Percentiles rank a stretch among this genome's conserved stretches.
These are phyloP conservation scores for Colletotrichum coccodes DNA, from an alignment of 2,329 filamentous ascomycete genomes.

Conservation along the genomic window DNA sequence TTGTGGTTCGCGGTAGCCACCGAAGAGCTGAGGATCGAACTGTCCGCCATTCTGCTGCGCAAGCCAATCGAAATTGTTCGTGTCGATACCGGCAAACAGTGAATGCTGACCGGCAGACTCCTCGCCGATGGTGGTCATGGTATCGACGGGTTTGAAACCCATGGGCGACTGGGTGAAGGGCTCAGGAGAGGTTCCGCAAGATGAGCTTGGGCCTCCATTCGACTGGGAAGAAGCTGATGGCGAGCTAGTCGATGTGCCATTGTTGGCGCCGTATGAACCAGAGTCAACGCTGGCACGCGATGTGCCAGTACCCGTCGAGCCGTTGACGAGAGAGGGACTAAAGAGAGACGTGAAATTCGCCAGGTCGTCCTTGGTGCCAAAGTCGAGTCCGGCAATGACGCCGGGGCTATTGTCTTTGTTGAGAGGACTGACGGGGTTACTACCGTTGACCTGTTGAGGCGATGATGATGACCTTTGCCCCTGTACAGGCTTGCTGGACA, in stretches of 20 bases:
- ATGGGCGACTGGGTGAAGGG: constrained; percentile 77
- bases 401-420: constrained; percentile 44
- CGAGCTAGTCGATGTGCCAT: constrained; percentile 69
- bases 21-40: constrained; percentile 93
- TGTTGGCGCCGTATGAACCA: constrained; percentile 54
- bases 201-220: constrained; percentile 68
- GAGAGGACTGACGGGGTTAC: constrained; percentile 47
- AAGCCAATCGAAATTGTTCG: constrained; percentile 76
- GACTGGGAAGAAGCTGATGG: constrained; percentile 72
- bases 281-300: constrained; percentile 65
- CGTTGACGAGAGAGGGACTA: constrained; percentile 61
- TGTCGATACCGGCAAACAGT: constrained; percentile 54
- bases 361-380: constrained; percentile 57
- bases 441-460: constrained; percentile 34
- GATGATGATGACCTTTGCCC: constrained; percentile 23
- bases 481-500: constrained; percentile 36
- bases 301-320: constrained; percentile 47
- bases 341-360: constrained; percentile 68
- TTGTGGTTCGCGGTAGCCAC: constrained; percentile 90
- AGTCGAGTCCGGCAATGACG: constrained; percentile 40
- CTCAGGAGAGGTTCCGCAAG: constrained; percentile 82
- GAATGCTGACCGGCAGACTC: constrained; percentile 57
- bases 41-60: constrained; percentile 83
- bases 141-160: constrained; percentile 71
- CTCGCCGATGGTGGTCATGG: constrained; percentile 72